Evolutionary conservation across 2,329 filamentous ascomycete genomes (phyloP).

Genomic region (Didymella pomorum): DNA sequence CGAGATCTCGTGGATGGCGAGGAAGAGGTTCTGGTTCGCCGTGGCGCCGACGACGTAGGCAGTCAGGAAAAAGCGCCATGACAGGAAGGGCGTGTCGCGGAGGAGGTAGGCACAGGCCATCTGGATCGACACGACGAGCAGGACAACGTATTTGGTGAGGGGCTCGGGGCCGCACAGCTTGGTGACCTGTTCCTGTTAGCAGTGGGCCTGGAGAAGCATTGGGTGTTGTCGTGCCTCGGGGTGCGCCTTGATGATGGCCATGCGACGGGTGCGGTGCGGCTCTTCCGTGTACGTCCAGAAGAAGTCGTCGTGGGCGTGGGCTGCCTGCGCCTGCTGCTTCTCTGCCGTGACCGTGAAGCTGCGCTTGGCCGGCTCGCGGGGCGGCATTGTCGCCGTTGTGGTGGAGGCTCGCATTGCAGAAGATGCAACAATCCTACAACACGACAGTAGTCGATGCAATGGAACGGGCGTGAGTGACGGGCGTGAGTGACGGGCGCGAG

Average conservation of each 20-base stretch:
- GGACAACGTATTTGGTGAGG: slow-evolving; percentile 91
- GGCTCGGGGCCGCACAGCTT: slow-evolving; percentile 97
- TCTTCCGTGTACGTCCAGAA: slow-evolving; percentile 99
- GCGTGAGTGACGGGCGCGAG: slow-evolving; percentile 1
- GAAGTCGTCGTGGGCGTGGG: slow-evolving; percentile 67
- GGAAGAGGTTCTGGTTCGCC: slow-evolving; percentile 97
- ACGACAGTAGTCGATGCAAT: not conserved
- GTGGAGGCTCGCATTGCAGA: slow-evolving; percentile 49
- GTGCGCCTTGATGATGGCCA: slow-evolving; percentile 97
- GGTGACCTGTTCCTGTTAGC: slow-evolving; percentile 70
- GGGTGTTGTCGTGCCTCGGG: slow-evolving; percentile 74
- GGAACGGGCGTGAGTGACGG: not conserved
- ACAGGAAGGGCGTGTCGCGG: slow-evolving; percentile 78
- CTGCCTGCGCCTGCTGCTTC: slow-evolving; percentile 23
- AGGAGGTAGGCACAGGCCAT: slow-evolving; percentile 79
- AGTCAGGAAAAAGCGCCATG: slow-evolving; percentile 82
- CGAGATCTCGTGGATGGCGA: slow-evolving; percentile 98
- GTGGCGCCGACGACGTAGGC: slow-evolving; percentile 94
- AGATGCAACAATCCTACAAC: not conserved
- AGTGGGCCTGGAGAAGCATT: not conserved
- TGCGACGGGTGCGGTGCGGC: slow-evolving; percentile 86
- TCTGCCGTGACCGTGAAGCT: slow-evolving; percentile 36
- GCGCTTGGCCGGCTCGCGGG: slow-evolving; percentile 34
- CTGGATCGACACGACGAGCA: slow-evolving; percentile 83
- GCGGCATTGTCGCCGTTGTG: slow-evolving; percentile 44